phyloP scores from a whole-genome alignment of 495 filamentous ascomycete species.

The Articulospora tetracladia region DNA sequence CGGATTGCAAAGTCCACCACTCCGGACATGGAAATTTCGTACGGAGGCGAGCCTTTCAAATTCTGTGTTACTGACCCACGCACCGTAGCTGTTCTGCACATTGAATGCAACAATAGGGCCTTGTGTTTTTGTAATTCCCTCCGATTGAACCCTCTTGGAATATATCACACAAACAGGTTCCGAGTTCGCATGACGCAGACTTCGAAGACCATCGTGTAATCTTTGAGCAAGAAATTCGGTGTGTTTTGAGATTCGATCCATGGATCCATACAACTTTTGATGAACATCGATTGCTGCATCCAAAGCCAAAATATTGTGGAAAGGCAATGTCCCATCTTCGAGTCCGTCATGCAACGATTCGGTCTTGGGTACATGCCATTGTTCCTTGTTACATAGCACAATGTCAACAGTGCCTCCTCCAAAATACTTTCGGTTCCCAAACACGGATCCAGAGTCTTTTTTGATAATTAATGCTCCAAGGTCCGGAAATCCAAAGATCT shows the following conservation, averaged over 20 bases:
- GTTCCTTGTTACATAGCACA: constrained; percentile 53
- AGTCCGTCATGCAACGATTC: constrained; percentile 72
- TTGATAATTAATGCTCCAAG: constrained; percentile 83
- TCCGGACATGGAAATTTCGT: constrained; percentile 75
- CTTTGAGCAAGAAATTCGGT: constrained; percentile 58
- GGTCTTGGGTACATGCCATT: constrained; percentile 72
- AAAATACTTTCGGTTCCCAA: constrained; percentile 72
- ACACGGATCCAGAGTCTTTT: constrained; percentile 58
- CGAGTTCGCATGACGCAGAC: constrained; percentile 65
- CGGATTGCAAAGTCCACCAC: constrained; percentile 87
- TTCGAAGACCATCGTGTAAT: constrained; percentile 54
- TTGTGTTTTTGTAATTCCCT: constrained; percentile 39
- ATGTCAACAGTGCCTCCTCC: constrained; percentile 95
- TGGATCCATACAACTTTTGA: constrained; percentile 61
- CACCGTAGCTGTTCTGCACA: constrained; percentile 57
- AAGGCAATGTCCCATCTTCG: constrained; percentile 86
- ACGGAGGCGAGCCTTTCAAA: constrained; percentile 79
- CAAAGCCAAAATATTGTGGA: constrained; percentile 84
- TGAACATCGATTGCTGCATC: constrained; percentile 70
- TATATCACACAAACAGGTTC: constrained; percentile 63
- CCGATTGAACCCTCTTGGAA: constrained; percentile 29
- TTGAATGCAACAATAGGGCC: constrained; percentile 88
- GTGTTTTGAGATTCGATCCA: constrained; percentile 70
- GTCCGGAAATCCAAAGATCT: constrained; percentile 95
- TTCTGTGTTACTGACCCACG: constrained; percentile 77